phyloP scores from a whole-genome alignment of 352 stramenopile species.

The Pythium utonaiense region DNA sequence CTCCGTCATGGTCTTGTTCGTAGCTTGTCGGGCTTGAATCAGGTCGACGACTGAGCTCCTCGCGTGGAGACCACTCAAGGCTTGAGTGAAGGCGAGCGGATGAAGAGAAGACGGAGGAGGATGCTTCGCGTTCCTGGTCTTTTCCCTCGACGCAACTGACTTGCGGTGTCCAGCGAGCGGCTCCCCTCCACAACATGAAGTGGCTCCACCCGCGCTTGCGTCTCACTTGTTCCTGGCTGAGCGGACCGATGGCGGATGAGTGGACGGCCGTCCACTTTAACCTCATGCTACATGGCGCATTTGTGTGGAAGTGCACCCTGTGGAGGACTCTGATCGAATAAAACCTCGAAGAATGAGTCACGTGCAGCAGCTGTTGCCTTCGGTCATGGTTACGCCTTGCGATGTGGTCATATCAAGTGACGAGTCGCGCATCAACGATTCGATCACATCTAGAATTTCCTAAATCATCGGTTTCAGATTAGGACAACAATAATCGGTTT shows the following conservation, averaged over 20 bases:
- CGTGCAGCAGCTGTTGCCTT: neutral
- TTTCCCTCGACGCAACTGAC: constrained; percentile 15
- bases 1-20: neutral
- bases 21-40: constrained; percentile 12
- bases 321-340: neutral
- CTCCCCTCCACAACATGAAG: constrained; percentile 19
- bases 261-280: constrained; percentile 21
- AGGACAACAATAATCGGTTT: no score
- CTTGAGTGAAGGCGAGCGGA: no score
- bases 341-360: neutral
- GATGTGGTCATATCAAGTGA: constrained; percentile 1
- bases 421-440: constrained; percentile 13
- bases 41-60: constrained; percentile 15
- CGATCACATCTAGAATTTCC: no score
- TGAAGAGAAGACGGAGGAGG: constrained; percentile 6
- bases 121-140: constrained; percentile 7
- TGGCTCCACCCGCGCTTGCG: constrained; percentile 2
- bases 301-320: neutral
- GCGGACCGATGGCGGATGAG: constrained; percentile 12
- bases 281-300: neutral
- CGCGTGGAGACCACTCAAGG: neutral
- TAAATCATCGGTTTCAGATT: no score
- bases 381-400: neutral
- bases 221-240: neutral
- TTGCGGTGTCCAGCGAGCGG: constrained; percentile 2